These are phyloP conservation scores for Termitomyces sp. DNA, from an alignment of 768 basidiomycete genomes.

Conservation along the genomic window DNA sequence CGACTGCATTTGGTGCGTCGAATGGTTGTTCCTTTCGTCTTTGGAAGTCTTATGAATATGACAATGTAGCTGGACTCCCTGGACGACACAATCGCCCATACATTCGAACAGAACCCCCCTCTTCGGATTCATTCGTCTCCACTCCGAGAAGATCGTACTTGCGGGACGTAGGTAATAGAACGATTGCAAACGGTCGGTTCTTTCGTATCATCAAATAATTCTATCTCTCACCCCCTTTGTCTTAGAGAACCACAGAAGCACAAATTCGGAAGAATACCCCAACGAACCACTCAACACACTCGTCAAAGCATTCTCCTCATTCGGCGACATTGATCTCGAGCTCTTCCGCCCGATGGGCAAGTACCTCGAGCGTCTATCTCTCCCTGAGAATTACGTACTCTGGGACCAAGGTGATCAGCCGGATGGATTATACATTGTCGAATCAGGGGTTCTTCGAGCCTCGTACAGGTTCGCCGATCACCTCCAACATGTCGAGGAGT, in stretches of 20 bases:
- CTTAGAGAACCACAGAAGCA: conserved; percentile 25
- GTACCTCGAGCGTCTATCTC: conserved; percentile 65
- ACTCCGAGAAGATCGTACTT: conserved; percentile 71
- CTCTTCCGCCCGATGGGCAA: conserved; percentile 61
- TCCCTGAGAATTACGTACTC: conserved; percentile 57
- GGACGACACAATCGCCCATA: conserved; percentile 51
- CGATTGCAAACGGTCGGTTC: conserved; percentile 55
- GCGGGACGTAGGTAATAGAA: conserved; percentile 67
- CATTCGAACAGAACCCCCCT: conserved; percentile 33
- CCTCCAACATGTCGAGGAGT: conserved; percentile 69
- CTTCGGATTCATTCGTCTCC: conserved; percentile 41
- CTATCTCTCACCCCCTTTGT: background rate
- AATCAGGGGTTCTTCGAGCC: conserved; percentile 82
- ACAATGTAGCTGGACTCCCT: conserved; percentile 42
- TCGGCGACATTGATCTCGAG: conserved; percentile 50
- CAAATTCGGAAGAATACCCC: conserved; percentile 26
- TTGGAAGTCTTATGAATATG: conserved; percentile 2
- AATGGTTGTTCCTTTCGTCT: background rate
- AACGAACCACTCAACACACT: conserved; percentile 74
- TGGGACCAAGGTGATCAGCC: conserved; percentile 78
- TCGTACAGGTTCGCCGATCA: conserved; percentile 76
- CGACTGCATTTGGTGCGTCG: conserved; percentile 39
- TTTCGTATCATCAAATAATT: background rate
- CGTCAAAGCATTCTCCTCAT: conserved; percentile 75
- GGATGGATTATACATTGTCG: conserved; percentile 86